Evolutionary conservation across 2,329 filamentous ascomycete genomes (phyloP).

Genomic region (Arthrobotrys entomopaga): DNA sequence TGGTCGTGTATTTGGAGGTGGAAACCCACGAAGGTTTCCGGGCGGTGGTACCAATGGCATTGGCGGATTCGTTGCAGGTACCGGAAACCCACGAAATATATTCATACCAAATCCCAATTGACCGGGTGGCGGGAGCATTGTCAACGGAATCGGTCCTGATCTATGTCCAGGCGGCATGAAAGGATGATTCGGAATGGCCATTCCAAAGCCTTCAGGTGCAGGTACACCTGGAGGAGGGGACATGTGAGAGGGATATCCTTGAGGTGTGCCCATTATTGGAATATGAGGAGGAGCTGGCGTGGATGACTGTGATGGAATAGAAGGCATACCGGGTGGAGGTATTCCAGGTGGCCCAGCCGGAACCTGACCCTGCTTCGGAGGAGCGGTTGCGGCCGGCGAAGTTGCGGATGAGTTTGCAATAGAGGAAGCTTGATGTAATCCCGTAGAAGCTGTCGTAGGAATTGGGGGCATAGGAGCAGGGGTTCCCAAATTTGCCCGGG

Average conservation of each 20-base stretch:
- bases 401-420: constrained; percentile 51
- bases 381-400: constrained; percentile 67
- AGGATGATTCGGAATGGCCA: constrained; percentile 61
- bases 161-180: constrained; percentile 65
- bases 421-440: constrained; percentile 6
- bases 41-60: constrained; percentile 56
- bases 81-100: constrained; percentile 68
- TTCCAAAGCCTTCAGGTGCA: constrained; percentile 64
- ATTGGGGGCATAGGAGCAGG: constrained; percentile 62
- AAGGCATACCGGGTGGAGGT: constrained; percentile 68
- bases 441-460: background rate
- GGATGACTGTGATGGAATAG: constrained; percentile 70
- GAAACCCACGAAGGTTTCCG: constrained; percentile 34
- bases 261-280: constrained; percentile 68
- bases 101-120: constrained; percentile 65
- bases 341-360: constrained; percentile 35
- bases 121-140: constrained; percentile 66
- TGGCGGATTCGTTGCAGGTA: constrained; percentile 65
- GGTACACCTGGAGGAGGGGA: constrained; percentile 69
- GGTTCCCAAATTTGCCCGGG: constrained; percentile 66
- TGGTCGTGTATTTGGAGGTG: constrained; percentile 25
- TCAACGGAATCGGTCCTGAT: constrained; percentile 68
- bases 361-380: constrained; percentile 63
- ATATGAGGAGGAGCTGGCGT: constrained; percentile 63
- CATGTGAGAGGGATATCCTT: constrained; percentile 72